Percentiles rank a stretch among this genome's conserved stretches.
phyloP scores from a whole-genome alignment of 345 rosid genomes.

The Hibiscus tridactylites region DNA sequence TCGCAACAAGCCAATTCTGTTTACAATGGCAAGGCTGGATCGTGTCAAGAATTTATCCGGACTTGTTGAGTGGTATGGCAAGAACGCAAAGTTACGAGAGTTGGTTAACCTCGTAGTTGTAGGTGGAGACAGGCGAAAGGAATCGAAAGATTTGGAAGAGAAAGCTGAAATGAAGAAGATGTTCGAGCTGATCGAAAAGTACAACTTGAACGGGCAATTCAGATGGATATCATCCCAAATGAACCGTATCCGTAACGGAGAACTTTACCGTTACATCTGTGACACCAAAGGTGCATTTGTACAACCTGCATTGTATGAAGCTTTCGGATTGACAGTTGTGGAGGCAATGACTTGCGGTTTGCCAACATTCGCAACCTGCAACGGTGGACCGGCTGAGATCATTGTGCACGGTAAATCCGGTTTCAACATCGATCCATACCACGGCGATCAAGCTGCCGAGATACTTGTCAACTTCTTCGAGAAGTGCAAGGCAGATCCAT shows the following conservation, averaged over 20 bases:
- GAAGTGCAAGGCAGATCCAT: slow-evolving; percentile 58
- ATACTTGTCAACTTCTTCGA: slow-evolving; percentile 63
- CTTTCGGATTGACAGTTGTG: slow-evolving; percentile 61
- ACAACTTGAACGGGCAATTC: slow-evolving; percentile 59
- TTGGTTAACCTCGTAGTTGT: slow-evolving; percentile 79
- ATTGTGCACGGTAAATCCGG: slow-evolving; percentile 81
- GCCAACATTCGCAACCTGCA: slow-evolving; percentile 72
- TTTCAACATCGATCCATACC: slow-evolving; percentile 88
- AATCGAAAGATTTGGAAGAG: slow-evolving; percentile 84
- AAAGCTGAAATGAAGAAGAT: slow-evolving; percentile 91
- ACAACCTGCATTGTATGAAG: slow-evolving; percentile 68
- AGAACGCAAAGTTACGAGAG: slow-evolving; percentile 59
- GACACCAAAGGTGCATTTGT: slow-evolving; percentile 60
- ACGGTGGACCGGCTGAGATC: slow-evolving; percentile 97
- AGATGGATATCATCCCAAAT: slow-evolving; percentile 76
- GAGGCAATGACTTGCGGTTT: slow-evolving; percentile 77
- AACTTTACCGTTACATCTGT: slow-evolving; percentile 57
- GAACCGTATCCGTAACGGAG: slow-evolving; percentile 64
- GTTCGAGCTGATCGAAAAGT: slow-evolving; percentile 47
- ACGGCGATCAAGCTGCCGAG: slow-evolving; percentile 70
- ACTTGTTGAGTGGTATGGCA: slow-evolving; percentile 93
- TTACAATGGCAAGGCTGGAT: background rate
- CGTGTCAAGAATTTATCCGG: slow-evolving; percentile 85
- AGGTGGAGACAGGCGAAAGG: slow-evolving; percentile 88
- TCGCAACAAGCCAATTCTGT: too few relatives aligned